Evolutionary conservation across 345 rosid genomes (phyloP), one percentile per base, ranked within the genome.

Genomic region (Barbarea vulgaris): DNA sequence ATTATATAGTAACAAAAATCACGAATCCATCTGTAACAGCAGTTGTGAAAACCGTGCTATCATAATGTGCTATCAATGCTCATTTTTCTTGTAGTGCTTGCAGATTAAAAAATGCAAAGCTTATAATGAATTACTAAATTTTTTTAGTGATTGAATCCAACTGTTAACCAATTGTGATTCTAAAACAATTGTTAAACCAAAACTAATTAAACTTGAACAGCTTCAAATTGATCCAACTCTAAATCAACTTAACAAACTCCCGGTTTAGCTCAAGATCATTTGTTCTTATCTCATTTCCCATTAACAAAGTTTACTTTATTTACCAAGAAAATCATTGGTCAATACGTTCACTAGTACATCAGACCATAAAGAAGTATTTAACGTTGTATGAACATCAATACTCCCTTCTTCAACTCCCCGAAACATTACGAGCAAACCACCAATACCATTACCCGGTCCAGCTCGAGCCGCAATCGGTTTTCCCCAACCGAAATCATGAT

Each of bases 401-500:
- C 61, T 61, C 21, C 69, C 69, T 9, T 62, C 69, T 51, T 74
- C 65, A 65, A 42, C 67, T 19, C 73, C 78, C 9, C 30, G 27
- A 74, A 74, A 74, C 73, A 74, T 31, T 36, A 74, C 72, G 0
- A 74, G 59, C 24, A 55, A 10, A 33, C 72, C 78, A 55, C 72
- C 78, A 36, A 27, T 25, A 24, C 60, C 73, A 59, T 67, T 36
- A 48, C 19, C 61, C 19, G 68, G 79, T 58, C 74, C 74, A 68
- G 74, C 73, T 27, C 79, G 31, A 67, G 80, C 47, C 22, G 65
- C 72, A 1, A 64, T 46, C 3, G 77, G 77, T 55, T 74, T 74
- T 9, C 71, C 72, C 87, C 84, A 87, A 10, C 91, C 88, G 17
- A 87, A 80, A 54, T 83, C 82, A 47, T 75, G 65, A 0, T 80